Evolutionary conservation across 1,139 yeast species (phyloP).

Genomic region (Lodderomyces oxycetoniae): DNA sequence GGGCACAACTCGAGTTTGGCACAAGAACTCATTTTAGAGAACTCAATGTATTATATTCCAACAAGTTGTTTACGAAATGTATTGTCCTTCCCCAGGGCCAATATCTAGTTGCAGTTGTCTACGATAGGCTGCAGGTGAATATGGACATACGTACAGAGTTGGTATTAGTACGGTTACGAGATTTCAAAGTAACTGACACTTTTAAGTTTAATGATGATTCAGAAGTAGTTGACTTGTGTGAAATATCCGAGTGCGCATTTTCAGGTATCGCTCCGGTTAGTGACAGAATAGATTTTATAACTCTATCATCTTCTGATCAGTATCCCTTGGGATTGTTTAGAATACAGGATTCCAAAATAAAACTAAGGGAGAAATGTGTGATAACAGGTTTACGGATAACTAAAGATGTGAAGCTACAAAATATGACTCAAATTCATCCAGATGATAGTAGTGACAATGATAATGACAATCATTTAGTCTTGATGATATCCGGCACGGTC

Average conservation of each 20-base stretch:
- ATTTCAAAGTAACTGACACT: slow-evolving; percentile 2
- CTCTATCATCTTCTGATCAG: slow-evolving; percentile 1
- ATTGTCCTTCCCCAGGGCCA: slow-evolving; percentile 4
- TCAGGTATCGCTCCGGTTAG: not conserved
- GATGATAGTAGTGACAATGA: too few species aligned
- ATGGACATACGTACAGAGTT: slow-evolving; percentile 4
- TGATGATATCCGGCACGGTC: not conserved
- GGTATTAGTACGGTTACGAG: slow-evolving; percentile 5
- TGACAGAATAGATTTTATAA: slow-evolving; percentile 3
- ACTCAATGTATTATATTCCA: slow-evolving; percentile 4
- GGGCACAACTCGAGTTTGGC: slow-evolving; percentile 2
- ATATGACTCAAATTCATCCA: not conserved
- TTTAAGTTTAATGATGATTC: slow-evolving; percentile 5
- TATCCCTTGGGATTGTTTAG: slow-evolving; percentile 7
- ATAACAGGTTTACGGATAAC: not conserved
- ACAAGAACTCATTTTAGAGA: not conserved
- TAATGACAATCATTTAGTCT: not conserved
- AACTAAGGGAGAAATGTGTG: not conserved
- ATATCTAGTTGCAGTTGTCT: slow-evolving; percentile 6
- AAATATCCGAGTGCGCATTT: not conserved
- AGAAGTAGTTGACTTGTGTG: slow-evolving; percentile 8
- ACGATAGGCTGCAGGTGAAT: slow-evolving; percentile 2
- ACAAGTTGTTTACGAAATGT: slow-evolving; percentile 6
- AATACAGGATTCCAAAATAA: slow-evolving; percentile 3
- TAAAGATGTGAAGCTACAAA: slow-evolving; percentile 1